Percentiles rank a stretch among this genome's conserved stretches.
These are phyloP conservation scores for Cytospora paraplurivora DNA, from an alignment of 2,329 filamentous ascomycete species.

Conservation along the genomic window DNA sequence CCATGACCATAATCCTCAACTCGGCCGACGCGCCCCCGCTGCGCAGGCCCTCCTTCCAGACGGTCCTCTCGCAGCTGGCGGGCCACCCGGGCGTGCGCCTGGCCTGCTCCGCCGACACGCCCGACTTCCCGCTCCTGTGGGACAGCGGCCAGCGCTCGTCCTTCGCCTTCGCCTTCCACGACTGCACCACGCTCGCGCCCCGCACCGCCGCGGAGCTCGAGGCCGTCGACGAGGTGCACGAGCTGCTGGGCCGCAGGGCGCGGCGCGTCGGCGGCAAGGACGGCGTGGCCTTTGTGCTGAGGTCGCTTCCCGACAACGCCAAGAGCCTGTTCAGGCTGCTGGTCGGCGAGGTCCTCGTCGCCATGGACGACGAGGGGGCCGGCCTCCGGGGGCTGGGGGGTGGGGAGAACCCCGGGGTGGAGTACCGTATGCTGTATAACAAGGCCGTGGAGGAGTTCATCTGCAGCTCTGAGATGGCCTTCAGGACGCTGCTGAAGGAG, in stretches of 20 bases:
- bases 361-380: slow-evolving; percentile 62
- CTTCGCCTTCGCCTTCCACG: slow-evolving; percentile 88
- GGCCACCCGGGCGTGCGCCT: slow-evolving; percentile 72
- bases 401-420: slow-evolving; percentile 69
- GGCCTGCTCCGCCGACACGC: slow-evolving; percentile 82
- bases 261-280: slow-evolving; percentile 84
- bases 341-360: slow-evolving; percentile 78
- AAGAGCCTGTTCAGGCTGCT: slow-evolving; percentile 83
- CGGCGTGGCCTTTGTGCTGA: slow-evolving; percentile 87
- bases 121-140: slow-evolving; percentile 87
- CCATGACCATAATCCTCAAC: slow-evolving; percentile 74
- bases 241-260: slow-evolving; percentile 78
- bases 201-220: slow-evolving; percentile 71
- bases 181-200: slow-evolving; percentile 85
- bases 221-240: slow-evolving; percentile 87
- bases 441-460: slow-evolving; percentile 97
- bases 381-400: slow-evolving; percentile 35
- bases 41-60: slow-evolving; percentile 69
- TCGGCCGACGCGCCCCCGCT: slow-evolving; percentile 82
- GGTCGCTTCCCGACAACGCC: slow-evolving; percentile 89
- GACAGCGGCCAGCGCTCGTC: slow-evolving; percentile 80
- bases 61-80: slow-evolving; percentile 75
- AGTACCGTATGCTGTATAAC: slow-evolving; percentile 90
- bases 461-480: slow-evolving; percentile 93
- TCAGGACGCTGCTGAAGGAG: slow-evolving; percentile 91